Evolutionary conservation across 306 rosid species (phyloP).

Genomic region (Herpetospermum pedunculosum): DNA sequence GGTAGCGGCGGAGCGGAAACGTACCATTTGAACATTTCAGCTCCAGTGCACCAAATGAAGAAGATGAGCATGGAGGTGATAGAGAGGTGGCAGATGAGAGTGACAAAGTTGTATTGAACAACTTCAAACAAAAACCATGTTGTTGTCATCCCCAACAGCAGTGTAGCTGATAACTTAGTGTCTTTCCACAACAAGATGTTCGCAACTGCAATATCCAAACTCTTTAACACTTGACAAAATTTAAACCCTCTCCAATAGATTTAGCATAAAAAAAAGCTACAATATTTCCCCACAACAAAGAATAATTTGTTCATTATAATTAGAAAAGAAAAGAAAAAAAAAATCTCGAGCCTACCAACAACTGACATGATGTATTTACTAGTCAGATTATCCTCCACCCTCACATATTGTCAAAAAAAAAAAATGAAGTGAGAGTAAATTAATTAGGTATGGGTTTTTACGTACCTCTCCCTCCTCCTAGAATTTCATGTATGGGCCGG

Average conservation of each 20-base stretch:
- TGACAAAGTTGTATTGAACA: slow-evolving; percentile 51
- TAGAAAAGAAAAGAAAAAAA: too few relatives aligned
- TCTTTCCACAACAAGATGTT: slow-evolving; percentile 65
- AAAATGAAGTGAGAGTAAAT: too few relatives aligned
- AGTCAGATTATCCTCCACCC: too few relatives aligned
- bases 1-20: neutral
- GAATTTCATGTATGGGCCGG: neutral
- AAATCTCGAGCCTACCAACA: too few relatives aligned
- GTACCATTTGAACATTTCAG: slow-evolving; percentile 51
- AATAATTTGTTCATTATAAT: too few relatives aligned
- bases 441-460: neutral
- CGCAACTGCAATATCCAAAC: slow-evolving; percentile 43
- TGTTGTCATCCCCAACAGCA: slow-evolving; percentile 46
- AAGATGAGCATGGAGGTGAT: slow-evolving; percentile 52
- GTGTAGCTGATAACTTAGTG: slow-evolving; percentile 29
- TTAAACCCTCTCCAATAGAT: too few relatives aligned
- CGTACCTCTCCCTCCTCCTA: neutral
- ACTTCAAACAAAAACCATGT: slow-evolving; percentile 77
- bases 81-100: slow-evolving; percentile 53
- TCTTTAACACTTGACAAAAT: too few relatives aligned
- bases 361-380: too few relatives aligned
- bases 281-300: too few relatives aligned
- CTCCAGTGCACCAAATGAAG: slow-evolving; percentile 48
- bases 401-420: too few relatives aligned
- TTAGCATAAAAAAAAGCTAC: too few relatives aligned